A percentile compares a stretch with the other conserved stretches of the same genome.
Conservation (phyloP, 108 stramenopile species). For the Schizochytrium sp. region DNA sequence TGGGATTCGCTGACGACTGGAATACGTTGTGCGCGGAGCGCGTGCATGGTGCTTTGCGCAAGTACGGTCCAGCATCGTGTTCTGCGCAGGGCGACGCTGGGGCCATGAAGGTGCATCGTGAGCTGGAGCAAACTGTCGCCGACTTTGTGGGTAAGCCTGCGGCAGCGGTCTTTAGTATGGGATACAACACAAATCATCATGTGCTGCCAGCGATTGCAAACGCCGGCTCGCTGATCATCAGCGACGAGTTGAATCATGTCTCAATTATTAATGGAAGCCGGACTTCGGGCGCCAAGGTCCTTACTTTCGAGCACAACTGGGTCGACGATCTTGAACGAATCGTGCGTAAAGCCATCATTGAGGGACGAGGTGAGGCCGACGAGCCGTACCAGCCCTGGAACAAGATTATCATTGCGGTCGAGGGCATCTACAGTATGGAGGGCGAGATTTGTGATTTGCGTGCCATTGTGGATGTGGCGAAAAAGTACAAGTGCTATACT, state of each 20-base stretch:
- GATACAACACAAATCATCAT: constrained; percentile 93
- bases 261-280: constrained; percentile 96
- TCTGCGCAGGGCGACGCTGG: constrained; percentile 61
- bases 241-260: constrained; percentile 93
- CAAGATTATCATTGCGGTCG: constrained; percentile 90
- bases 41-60: not conserved
- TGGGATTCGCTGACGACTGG: constrained; percentile 21
- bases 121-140: constrained; percentile 80
- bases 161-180: constrained; percentile 90
- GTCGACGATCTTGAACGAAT: constrained; percentile 68
- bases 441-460: constrained; percentile 88
- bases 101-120: constrained; percentile 65
- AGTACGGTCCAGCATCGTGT: not conserved
- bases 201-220: constrained; percentile 81
- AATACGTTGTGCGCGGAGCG: not conserved
- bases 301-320: constrained; percentile 95
- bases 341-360: constrained; percentile 79
- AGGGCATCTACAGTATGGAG: constrained; percentile 99
- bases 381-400: constrained; percentile 87
- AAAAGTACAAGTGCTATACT: constrained; percentile 84
- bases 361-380: constrained; percentile 69
- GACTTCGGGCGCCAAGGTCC: constrained; percentile 80
- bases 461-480: constrained; percentile 77
- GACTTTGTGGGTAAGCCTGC: constrained; percentile 86
- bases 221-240: constrained; percentile 73